A percentile compares a stretch with the other conserved stretches of the same genome.
phyloP scores from a whole-genome alignment of 495 filamentous ascomycete genomes.

The Apodospora peruviana region DNA sequence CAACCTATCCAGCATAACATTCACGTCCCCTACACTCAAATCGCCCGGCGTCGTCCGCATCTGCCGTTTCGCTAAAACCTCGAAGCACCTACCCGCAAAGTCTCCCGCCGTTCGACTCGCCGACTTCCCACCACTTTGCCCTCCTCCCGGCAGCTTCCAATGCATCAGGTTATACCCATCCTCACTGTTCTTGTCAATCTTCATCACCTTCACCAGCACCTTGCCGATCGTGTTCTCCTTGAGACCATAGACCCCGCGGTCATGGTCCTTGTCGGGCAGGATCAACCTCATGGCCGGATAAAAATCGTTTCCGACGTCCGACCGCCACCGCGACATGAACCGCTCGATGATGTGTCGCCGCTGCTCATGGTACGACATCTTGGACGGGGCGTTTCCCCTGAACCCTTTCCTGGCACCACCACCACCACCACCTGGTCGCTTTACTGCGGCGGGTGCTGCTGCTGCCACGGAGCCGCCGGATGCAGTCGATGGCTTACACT shows the following conservation, averaged over 20 bases:
- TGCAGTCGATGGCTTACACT: constrained; percentile 78
- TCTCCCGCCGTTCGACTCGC: constrained; percentile 82
- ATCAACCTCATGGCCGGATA: constrained; percentile 91
- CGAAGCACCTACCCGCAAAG: constrained; percentile 81
- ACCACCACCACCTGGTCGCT: neutral
- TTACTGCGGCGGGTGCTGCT: neutral
- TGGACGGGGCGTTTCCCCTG: constrained; percentile 52
- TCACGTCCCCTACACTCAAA: constrained; percentile 84
- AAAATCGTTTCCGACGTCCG: constrained; percentile 83
- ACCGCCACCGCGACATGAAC: constrained; percentile 85
- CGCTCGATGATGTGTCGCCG: constrained; percentile 80
- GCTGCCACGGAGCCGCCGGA: constrained; percentile 40
- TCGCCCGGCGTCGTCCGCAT: constrained; percentile 68
- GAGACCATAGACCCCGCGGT: constrained; percentile 88
- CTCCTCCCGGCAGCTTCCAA: constrained; percentile 80
- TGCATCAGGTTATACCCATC: constrained; percentile 82
- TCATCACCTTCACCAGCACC: constrained; percentile 82
- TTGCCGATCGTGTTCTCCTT: constrained; percentile 91
- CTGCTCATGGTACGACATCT: constrained; percentile 71
- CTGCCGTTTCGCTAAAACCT: constrained; percentile 78
- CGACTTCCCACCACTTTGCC: constrained; percentile 54
- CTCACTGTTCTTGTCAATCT: constrained; percentile 85
- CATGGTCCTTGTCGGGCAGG: constrained; percentile 87
- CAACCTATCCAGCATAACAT: constrained; percentile 76
- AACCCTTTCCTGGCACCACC: constrained; percentile 15